phyloP scores from a whole-genome alignment of 1,284 basidiomycete genomes.

The Melampsora americana region DNA sequence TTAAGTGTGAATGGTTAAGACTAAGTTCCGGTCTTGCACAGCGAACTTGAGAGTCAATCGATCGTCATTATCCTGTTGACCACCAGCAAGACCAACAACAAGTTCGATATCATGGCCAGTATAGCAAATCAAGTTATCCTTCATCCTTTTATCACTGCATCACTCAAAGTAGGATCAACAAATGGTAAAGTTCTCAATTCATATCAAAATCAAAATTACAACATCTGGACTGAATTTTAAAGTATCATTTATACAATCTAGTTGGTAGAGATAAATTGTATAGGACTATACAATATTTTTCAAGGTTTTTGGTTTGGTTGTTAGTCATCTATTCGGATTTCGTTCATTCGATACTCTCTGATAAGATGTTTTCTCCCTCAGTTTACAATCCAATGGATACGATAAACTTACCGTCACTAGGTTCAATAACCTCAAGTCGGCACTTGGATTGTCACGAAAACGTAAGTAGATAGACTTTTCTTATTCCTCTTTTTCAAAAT shows the following conservation, averaged over 20 bases:
- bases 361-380: constrained; percentile 76
- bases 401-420: constrained; percentile 56
- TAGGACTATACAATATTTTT: constrained; percentile 76
- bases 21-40: too few species aligned
- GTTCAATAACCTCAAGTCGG: constrained; percentile 55
- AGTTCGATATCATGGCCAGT: constrained; percentile 30
- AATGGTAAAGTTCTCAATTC: constrained; percentile 56
- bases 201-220: background rate
- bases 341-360: constrained; percentile 74
- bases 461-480: constrained; percentile 50
- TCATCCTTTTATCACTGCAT: constrained; percentile 73
- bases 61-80: too few species aligned
- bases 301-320: constrained; percentile 84
- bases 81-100: too few species aligned
- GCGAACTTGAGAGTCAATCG: too few species aligned
- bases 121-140: constrained; percentile 72
- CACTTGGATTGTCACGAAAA: constrained; percentile 56
- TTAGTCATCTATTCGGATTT: constrained; percentile 25
- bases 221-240: background rate
- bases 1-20: too few species aligned
- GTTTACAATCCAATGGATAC: constrained; percentile 54
- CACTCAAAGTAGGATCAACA: constrained; percentile 72
- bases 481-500: background rate
- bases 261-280: constrained; percentile 81
- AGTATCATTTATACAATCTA: constrained; percentile 16